Conservation (phyloP, 1,139 yeast species). For the Scheffersomyces parashehatae region DNA sequence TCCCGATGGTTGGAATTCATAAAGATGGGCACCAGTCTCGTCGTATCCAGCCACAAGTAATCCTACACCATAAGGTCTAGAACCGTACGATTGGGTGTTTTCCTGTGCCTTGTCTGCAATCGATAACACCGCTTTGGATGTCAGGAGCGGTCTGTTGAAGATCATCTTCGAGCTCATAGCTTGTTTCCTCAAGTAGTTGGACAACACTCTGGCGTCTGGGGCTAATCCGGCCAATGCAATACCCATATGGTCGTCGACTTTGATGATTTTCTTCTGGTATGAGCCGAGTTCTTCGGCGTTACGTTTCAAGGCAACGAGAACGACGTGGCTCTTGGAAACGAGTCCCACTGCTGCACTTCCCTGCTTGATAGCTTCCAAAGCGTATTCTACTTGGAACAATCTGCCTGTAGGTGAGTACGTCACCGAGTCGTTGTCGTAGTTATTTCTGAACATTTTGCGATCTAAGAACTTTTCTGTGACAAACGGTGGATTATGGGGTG, state of each 20-base stretch:
- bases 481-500: too few species aligned
- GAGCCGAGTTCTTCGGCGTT: conserved; percentile 97
- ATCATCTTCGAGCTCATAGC: conserved; percentile 87
- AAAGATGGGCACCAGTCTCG: conserved; percentile 90
- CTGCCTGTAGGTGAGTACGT: conserved; percentile 98
- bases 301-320: conserved; percentile 89
- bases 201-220: conserved; percentile 93
- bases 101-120: conserved; percentile 97
- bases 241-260: conserved; percentile 92
- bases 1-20: conserved; percentile 96
- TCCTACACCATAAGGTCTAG: conserved; percentile 98
- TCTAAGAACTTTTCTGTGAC: too few species aligned
- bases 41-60: conserved; percentile 89
- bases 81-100: conserved; percentile 94
- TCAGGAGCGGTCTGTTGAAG: conserved; percentile 83
- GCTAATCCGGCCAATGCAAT: conserved; percentile 96
- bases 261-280: conserved; percentile 89
- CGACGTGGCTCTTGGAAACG: conserved; percentile 82
- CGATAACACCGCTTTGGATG: conserved; percentile 79
- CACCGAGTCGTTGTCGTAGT: conserved; percentile 96
- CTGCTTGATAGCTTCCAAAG: conserved; percentile 95
- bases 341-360: conserved; percentile 97
- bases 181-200: conserved; percentile 86
- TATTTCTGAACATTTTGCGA: conserved; percentile 77
- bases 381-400: conserved; percentile 92